Evolutionary conservation across 1,284 basidiomycete genomes (phyloP).

Genomic region (Ustilago crameri): DNA sequence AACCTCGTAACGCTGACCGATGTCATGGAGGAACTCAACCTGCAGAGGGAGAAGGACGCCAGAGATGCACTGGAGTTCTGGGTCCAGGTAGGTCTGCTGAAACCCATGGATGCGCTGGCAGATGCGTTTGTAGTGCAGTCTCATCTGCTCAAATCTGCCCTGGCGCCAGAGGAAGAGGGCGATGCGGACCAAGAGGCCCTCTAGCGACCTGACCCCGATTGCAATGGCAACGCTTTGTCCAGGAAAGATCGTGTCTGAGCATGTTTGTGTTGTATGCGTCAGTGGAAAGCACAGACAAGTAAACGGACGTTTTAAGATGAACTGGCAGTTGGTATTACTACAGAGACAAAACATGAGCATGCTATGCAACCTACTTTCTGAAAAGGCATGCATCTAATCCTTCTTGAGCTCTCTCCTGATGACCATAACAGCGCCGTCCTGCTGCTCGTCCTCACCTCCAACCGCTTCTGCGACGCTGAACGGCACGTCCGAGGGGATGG

Average conservation of each 20-base stretch:
- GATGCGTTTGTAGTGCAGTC: slow-evolving; percentile 37
- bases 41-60: slow-evolving; percentile 40
- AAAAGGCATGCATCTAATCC: slow-evolving; percentile 38
- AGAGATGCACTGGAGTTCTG: slow-evolving; percentile 43
- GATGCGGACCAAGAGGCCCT: slow-evolving; percentile 10
- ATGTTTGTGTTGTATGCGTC: not conserved
- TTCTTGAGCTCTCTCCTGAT: slow-evolving; percentile 67
- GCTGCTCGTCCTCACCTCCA: slow-evolving; percentile 64
- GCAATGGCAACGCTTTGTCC: not conserved
- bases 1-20: slow-evolving; percentile 35
- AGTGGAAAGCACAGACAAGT: too few species aligned
- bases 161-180: slow-evolving; percentile 1
- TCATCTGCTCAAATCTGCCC: slow-evolving; percentile 6
- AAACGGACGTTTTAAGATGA: not conserved
- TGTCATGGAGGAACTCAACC: slow-evolving; percentile 46
- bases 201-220: not conserved
- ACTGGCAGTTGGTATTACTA: slow-evolving; percentile 20
- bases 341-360: not conserved
- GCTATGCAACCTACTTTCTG: not conserved
- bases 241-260: too few species aligned
- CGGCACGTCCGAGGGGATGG: slow-evolving; percentile 32
- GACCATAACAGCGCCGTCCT: slow-evolving; percentile 61
- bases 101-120: slow-evolving; percentile 17
- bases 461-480: slow-evolving; percentile 61
- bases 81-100: slow-evolving; percentile 18